phyloP scores from a whole-genome alignment of 106 monocot species.

The Dendrobium nobile region DNA sequence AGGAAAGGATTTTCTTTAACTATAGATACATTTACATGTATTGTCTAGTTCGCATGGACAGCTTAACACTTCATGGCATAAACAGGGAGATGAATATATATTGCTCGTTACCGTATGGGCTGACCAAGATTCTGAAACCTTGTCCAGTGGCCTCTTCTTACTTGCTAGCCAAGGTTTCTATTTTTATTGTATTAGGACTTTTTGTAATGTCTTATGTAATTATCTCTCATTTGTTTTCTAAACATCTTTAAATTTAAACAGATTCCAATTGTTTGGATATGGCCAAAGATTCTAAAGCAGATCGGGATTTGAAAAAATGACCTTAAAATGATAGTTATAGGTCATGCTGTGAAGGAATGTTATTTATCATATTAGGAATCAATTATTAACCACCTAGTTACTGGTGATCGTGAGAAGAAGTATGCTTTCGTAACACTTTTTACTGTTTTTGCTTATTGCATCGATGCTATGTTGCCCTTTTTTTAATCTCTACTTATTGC shows the following conservation, averaged over 20 bases:
- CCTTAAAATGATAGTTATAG: slow-evolving; percentile 63
- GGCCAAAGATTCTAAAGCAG: slow-evolving; percentile 82
- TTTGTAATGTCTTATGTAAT: neutral
- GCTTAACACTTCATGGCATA: neutral
- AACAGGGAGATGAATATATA: slow-evolving; percentile 87
- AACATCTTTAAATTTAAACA: slow-evolving; percentile 11
- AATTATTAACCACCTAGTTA: slow-evolving; percentile 66
- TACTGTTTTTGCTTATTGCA: neutral
- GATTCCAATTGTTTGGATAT: slow-evolving; percentile 92
- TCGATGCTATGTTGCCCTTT: neutral
- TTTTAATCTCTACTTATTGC: neutral
- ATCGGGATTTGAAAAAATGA: slow-evolving; percentile 78
- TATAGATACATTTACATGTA: neutral
- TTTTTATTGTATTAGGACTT: neutral
- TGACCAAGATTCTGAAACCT: slow-evolving; percentile 56
- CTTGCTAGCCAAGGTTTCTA: slow-evolving; percentile 86
- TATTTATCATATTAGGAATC: slow-evolving; percentile 71
- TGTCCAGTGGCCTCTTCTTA: slow-evolving; percentile 94
- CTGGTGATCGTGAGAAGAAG: slow-evolving; percentile 49
- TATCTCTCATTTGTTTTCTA: neutral
- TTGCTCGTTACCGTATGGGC: slow-evolving; percentile 92
- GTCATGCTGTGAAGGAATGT: slow-evolving; percentile 81
- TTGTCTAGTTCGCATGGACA: neutral
- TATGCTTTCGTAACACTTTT: neutral
- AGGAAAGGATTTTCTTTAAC: neutral